phyloP scores from a whole-genome alignment of 164 flowering plant genomes.

The Sedum album region DNA sequence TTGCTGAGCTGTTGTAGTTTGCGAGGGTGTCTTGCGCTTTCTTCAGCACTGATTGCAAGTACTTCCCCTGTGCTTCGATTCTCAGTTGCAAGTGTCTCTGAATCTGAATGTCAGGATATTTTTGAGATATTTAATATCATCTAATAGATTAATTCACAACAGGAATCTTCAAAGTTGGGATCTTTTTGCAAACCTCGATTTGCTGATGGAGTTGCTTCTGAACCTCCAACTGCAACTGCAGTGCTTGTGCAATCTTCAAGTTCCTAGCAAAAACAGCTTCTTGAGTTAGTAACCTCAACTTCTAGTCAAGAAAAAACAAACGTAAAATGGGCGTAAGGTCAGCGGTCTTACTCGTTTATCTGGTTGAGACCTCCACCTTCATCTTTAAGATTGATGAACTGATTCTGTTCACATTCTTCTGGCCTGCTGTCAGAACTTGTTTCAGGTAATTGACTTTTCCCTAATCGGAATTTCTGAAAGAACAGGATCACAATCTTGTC shows the following conservation, averaged over 20 bases:
- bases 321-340: neutral
- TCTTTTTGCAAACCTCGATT: slow-evolving; percentile 46
- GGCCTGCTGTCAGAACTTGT: slow-evolving; percentile 30
- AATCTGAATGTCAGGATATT: slow-evolving; percentile 41
- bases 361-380: slow-evolving; percentile 25
- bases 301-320: neutral
- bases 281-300: neutral
- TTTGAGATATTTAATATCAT: neutral
- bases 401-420: slow-evolving; percentile 36
- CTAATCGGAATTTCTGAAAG: slow-evolving; percentile 81
- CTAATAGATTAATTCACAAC: neutral
- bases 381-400: slow-evolving; percentile 17
- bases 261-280: slow-evolving; percentile 30
- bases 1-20: slow-evolving; percentile 37
- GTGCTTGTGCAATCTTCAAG: slow-evolving; percentile 53
- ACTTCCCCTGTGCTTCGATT: slow-evolving; percentile 93
- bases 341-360: slow-evolving; percentile 44
- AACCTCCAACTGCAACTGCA: slow-evolving; percentile 78
- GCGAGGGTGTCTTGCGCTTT: slow-evolving; percentile 85
- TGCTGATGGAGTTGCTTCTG: slow-evolving; percentile 85
- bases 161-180: neutral
- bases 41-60: slow-evolving; percentile 66
- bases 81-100: slow-evolving; percentile 87
- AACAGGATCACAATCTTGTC: neutral
- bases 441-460: slow-evolving; percentile 54